Evolutionary conservation across 495 filamentous ascomycete genomes (phyloP), one percentile per base, ranked within the genome.

Genomic region (Xylaria castorea): DNA sequence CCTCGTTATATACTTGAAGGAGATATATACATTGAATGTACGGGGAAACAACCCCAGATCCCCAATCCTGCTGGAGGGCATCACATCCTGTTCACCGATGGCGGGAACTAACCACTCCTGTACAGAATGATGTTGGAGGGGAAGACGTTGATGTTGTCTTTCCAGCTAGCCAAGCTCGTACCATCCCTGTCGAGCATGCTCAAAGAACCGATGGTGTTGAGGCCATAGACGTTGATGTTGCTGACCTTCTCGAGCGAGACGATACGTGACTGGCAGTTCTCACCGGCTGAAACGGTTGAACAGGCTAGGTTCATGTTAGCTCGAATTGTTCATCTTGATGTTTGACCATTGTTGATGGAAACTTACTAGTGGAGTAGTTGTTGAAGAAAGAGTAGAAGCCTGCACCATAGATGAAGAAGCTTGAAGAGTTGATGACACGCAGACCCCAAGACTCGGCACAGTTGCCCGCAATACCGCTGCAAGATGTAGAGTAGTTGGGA

Each of bases 361-460:
- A 71, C 73, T 75, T 74, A 78, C 75, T 57, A 0, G 82, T 85
- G 66, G 76, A 81, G 79, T 87, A 87, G 74, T 86, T 80, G 74
- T 90, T 88, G 84, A 94, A 94, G 83, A 94, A 94, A 46, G 87
- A 90, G 83, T 94, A 94, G 18, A 92, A 79, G 9, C 93, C 93
- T 9, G 90, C 90, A 44, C 91, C 91, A 74, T 93, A 94, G 38
- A 93, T 81, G 50, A 86, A 75, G 18, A 94, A 83, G 70, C 88
- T 83, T 1, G 80, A 78, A 20, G 86, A 89, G 79, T 89, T 80
- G 48, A 91, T 73, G 42, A 94, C 84, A 7, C 91, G 87, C 16
- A 94, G 83, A 27, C 89, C 92, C 83, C 91, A 92, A 0, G 91
- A 84, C 60, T 89, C 85, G 6, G 83, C 80, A 73, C 90, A 92